Conservation (phyloP, 371 early-diverging fungal genomes). For the Apophysomyces variabilis region DNA sequence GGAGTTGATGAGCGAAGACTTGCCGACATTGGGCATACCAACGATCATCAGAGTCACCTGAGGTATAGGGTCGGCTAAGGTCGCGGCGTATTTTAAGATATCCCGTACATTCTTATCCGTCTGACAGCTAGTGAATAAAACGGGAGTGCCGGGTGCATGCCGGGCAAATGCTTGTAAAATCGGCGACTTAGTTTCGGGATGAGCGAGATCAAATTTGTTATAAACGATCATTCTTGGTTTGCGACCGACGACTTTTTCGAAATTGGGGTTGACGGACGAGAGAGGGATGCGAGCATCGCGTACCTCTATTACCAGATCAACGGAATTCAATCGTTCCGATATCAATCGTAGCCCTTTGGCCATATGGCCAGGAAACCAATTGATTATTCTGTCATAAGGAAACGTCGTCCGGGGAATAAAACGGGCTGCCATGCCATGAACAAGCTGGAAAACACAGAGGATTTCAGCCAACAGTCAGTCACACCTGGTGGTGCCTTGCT, state of each 20-base stretch:
- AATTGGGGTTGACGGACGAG: slow-evolving; percentile 84
- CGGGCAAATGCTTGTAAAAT: slow-evolving; percentile 56
- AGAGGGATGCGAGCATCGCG: slow-evolving; percentile 95
- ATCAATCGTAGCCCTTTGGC: slow-evolving; percentile 83
- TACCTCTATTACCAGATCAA: slow-evolving; percentile 91
- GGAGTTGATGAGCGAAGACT: slow-evolving; percentile 90
- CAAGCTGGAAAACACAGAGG: no score
- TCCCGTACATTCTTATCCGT: slow-evolving; percentile 64
- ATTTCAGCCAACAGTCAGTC: no score
- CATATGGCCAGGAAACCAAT: slow-evolving; percentile 98
- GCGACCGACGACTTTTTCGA: slow-evolving; percentile 71
- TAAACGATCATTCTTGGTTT: slow-evolving; percentile 84
- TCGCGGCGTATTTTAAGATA: slow-evolving; percentile 66
- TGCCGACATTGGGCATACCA: slow-evolving; percentile 97
- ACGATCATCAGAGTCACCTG: slow-evolving; percentile 80
- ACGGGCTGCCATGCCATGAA: slow-evolving; percentile 19
- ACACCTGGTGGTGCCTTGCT: no score
- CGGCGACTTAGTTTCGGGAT: slow-evolving; percentile 48
- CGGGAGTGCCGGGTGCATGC: slow-evolving; percentile 57
- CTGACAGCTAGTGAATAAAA: slow-evolving; percentile 77
- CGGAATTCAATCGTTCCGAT: slow-evolving; percentile 67
- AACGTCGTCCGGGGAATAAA: slow-evolving; percentile 53
- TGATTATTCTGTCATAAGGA: slow-evolving; percentile 74
- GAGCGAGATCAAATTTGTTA: slow-evolving; percentile 92
- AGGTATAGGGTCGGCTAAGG: slow-evolving; percentile 51